Conservation (phyloP, 805 yeast species). For the Lipomyces anomalus region DNA sequence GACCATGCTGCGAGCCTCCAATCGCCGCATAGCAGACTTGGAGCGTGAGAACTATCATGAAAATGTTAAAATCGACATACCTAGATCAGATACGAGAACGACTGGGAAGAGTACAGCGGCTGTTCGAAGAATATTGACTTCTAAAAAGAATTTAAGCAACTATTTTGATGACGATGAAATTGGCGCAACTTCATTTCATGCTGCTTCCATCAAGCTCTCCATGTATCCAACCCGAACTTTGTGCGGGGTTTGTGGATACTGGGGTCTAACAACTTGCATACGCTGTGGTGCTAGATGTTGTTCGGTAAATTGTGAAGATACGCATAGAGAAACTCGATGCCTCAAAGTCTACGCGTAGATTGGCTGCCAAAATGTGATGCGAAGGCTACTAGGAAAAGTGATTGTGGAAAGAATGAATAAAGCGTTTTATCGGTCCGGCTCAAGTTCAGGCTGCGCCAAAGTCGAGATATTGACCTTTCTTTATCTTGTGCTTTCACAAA, state of each 20-base stretch:
- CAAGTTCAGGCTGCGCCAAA: neutral
- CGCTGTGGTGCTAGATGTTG: constrained; percentile 37
- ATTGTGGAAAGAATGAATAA: neutral
- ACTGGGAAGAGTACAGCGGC: constrained; percentile 18
- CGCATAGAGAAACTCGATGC: constrained; percentile 38
- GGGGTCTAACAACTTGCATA: constrained; percentile 33
- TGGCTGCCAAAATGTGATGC: neutral
- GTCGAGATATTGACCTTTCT: too few relatives aligned
- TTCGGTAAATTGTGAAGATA: constrained; percentile 32
- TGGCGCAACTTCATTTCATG: constrained; percentile 29
- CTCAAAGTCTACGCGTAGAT: constrained; percentile 29
- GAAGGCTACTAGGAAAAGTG: neutral
- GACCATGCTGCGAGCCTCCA: constrained; percentile 12
- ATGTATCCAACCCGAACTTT: constrained; percentile 34
- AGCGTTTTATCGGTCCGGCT: neutral
- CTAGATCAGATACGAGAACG: constrained; percentile 13
- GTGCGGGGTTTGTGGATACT: constrained; percentile 40
- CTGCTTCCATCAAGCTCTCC: constrained; percentile 34
- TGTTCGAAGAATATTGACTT: constrained; percentile 34
- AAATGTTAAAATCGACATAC: constrained; percentile 32
- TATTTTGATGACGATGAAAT: constrained; percentile 39
- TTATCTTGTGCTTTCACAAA: too few relatives aligned
- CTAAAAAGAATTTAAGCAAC: constrained; percentile 36
- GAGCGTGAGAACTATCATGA: constrained; percentile 37
- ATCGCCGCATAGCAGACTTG: constrained; percentile 27